Evolutionary conservation across 306 rosid genomes (phyloP).

Genomic region (Fragaria nilgerrensis): DNA sequence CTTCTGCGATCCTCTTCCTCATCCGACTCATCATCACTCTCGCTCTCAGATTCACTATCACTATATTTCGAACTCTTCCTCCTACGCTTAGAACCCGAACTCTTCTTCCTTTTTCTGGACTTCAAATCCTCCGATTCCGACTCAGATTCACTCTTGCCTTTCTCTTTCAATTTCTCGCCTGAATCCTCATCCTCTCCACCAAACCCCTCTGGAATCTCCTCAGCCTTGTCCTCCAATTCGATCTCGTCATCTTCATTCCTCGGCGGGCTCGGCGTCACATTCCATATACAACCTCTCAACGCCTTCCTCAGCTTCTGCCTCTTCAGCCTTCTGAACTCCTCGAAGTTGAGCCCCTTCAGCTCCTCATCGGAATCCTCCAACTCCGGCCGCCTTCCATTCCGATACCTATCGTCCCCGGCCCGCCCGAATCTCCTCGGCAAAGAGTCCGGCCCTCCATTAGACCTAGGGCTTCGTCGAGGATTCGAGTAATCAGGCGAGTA

Average conservation of each 20-base stretch:
- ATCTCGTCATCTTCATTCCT: conserved; percentile 53
- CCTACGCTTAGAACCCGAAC: conserved; percentile 33
- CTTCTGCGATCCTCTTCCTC: conserved; percentile 38
- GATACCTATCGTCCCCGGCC: conserved; percentile 32
- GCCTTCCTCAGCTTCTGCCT: conserved; percentile 81
- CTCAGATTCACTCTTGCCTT: conserved; percentile 24
- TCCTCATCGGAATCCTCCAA: conserved; percentile 76
- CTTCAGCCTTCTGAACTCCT: conserved; percentile 72
- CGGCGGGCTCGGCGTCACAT: conserved; percentile 80
- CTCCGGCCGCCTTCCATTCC: conserved; percentile 47
- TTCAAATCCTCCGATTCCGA: conserved; percentile 44
- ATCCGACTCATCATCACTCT: conserved; percentile 43
- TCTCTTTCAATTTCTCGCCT: conserved; percentile 27
- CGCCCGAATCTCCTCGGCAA: conserved; percentile 75
- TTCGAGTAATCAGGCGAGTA: conserved; percentile 36
- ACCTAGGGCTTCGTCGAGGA: conserved; percentile 49
- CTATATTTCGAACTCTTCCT: conserved; percentile 38
- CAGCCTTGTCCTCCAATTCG: conserved; percentile 50
- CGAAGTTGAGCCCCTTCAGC: conserved; percentile 63
- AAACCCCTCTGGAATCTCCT: conserved; percentile 40
- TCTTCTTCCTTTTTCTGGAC: conserved; percentile 35
- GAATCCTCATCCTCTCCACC: conserved; percentile 25
- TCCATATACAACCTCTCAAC: conserved; percentile 74
- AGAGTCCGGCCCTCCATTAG: conserved; percentile 21
- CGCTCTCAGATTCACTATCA: conserved; percentile 36